Evolutionary conservation across 371 early-diverging fungal genomes (phyloP).

Genomic region (Zychaea mexicana): DNA sequence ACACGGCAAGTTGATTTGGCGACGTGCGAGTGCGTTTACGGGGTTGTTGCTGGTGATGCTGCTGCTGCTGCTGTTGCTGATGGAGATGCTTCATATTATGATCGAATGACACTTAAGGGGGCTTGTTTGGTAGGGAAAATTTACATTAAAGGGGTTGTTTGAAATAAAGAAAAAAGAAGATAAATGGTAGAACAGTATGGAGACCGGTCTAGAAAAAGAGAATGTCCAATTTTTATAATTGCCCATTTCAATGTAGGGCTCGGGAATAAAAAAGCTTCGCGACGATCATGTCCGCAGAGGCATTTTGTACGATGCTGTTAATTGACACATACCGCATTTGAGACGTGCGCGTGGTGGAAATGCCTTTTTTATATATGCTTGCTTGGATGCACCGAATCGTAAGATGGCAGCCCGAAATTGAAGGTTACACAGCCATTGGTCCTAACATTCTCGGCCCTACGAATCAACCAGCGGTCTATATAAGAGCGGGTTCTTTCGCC

Average conservation of each 20-base stretch:
- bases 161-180: background rate
- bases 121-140: background rate
- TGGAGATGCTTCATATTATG: background rate
- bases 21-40: slow-evolving; percentile 73
- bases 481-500: background rate
- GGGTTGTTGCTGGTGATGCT: slow-evolving; percentile 19
- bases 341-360: slow-evolving; percentile 1
- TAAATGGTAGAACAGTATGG: background rate
- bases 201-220: slow-evolving; percentile 1
- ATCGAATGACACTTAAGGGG: background rate
- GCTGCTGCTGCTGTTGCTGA: slow-evolving; percentile 15
- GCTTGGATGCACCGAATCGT: background rate
- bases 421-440: background rate
- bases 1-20: slow-evolving; percentile 69
- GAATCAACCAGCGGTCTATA: background rate
- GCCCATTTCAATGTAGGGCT: background rate
- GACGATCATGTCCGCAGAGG: slow-evolving; percentile 2
- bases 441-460: background rate
- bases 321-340: slow-evolving; percentile 19
- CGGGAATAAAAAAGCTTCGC: background rate
- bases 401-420: slow-evolving; percentile 1
- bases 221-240: background rate
- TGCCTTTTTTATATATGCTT: background rate
- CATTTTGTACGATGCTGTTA: slow-evolving; percentile 16
- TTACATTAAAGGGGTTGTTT: background rate